A percentile compares a stretch with the other conserved stretches of the same genome.
Evolutionary conservation across 257 asterid genomes (phyloP).

Genomic region (Eustoma russellianum): DNA sequence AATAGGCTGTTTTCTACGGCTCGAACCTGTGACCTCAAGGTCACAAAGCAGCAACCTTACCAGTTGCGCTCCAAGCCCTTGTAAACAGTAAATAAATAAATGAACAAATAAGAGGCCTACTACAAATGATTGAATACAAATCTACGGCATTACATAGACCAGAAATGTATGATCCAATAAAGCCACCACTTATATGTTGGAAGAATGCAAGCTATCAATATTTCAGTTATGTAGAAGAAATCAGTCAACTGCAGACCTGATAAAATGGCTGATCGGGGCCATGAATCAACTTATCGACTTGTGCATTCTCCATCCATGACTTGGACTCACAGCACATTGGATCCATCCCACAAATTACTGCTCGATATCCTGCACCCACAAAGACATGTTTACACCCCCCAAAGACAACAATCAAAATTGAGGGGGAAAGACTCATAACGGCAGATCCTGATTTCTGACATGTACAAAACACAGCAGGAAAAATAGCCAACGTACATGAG

Average conservation of each 20-base stretch:
- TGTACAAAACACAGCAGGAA: background rate
- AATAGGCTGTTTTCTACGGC: no score
- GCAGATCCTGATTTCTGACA: background rate
- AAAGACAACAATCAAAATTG: conserved; percentile 1
- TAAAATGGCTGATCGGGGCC: conserved; percentile 95
- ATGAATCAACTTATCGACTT: conserved; percentile 54
- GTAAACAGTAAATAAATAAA: no score
- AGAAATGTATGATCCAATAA: background rate
- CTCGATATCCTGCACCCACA: conserved; percentile 59
- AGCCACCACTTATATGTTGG: background rate
- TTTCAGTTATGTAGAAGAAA: background rate
- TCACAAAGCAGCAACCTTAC: no score
- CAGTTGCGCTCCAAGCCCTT: no score
- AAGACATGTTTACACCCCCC: conserved; percentile 10
- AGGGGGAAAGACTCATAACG: background rate
- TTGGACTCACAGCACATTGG: conserved; percentile 91
- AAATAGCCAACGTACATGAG: background rate
- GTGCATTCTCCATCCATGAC: conserved; percentile 89
- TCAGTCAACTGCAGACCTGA: conserved; percentile 44
- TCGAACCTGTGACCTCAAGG: no score
- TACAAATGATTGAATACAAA: no score
- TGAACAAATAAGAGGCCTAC: no score
- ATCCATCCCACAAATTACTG: conserved; percentile 96
- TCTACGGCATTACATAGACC: no score
- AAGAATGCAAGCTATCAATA: background rate